Base-by-base conservation (phyloP, 352 stramenopile species). In the Globisporangium ultimum region DNA sequence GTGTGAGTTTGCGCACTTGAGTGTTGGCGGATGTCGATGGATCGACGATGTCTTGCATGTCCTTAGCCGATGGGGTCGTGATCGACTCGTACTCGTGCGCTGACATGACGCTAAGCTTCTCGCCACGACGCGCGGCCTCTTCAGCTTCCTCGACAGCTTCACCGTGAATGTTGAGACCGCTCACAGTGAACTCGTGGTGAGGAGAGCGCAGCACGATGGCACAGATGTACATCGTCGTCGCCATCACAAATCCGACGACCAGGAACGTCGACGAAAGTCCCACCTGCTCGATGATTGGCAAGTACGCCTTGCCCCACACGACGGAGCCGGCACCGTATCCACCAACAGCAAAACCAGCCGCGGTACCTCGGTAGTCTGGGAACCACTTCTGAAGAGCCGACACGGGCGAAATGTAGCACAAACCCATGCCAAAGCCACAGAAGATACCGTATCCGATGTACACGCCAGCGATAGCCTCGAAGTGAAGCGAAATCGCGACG, bases 301-400 rank as follows among this genome's bases (percentile, higher is more conserved):
- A 53, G 60, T 87, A 89, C 9, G 67, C 74, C 47, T 89, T 88
- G 54, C 78, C 60, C 80, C 80, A 89, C 13, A 91, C 69, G 5
- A 90, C 71, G 0, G 81, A 78, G 0, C 81, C 81, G 7, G 74
- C 76, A 46, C 81, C 81, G 54, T 84, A 88, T 12, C 79, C 78
- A 10, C 70, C 78, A 3, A 90, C 76, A 10, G 81, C 81, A 46
- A 91, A 89, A 14, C 81, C 81, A 9, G 81, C 81, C 18, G 81
- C 81, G 12, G 74, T 80, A 17, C 81, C 81, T 17, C 81, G 77
- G 56, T 88, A 84, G 61, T 91, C 81, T 10, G 81, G 81, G 63
- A 91, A 91, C 81, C 81, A 91, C 48, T 89, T 88, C 61, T 89
- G 80, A 7, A 91, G 63, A 15, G 79, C 70, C n/a, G 75, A 87